These are phyloP conservation scores for Rhizophora apiculata DNA, from an alignment of 345 rosid species.

Conservation along the genomic window DNA sequence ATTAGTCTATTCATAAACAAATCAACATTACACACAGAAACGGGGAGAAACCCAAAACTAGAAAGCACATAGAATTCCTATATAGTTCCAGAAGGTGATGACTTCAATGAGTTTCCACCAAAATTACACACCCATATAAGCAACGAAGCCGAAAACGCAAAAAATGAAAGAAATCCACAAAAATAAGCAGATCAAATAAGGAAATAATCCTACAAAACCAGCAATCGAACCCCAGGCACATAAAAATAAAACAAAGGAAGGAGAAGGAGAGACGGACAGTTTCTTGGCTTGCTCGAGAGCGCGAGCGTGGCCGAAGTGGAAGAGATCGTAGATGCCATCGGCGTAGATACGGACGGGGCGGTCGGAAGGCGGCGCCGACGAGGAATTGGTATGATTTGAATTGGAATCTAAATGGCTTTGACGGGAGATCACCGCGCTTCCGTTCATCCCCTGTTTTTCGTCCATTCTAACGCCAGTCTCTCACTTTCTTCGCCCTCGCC, in stretches of 20 bases:
- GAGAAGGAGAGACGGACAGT: constrained; percentile 5
- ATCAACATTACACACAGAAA: background rate
- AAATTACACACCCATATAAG: background rate
- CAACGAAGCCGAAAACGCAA: background rate
- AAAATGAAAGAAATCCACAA: background rate
- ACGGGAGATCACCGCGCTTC: background rate
- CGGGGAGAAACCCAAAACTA: background rate
- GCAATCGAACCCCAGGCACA: background rate
- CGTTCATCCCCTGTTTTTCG: background rate
- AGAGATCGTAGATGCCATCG: constrained; percentile 36
- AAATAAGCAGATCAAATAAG: background rate
- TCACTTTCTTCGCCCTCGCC: background rate
- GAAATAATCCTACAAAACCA: background rate
- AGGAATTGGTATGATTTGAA: background rate
- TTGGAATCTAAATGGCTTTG: background rate
- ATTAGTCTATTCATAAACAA: background rate
- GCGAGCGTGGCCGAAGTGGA: constrained; percentile 35
- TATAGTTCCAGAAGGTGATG: background rate
- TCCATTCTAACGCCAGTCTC: background rate
- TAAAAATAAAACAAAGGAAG: too few species aligned
- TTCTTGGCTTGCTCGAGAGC: constrained; percentile 34
- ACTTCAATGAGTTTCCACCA: background rate
- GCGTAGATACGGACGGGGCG: constrained; percentile 26
- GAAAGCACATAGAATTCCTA: background rate
- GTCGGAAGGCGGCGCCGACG: background rate